Conservation (phyloP, 2,329 filamentous ascomycete species). For the Aspergillus sp. region DNA sequence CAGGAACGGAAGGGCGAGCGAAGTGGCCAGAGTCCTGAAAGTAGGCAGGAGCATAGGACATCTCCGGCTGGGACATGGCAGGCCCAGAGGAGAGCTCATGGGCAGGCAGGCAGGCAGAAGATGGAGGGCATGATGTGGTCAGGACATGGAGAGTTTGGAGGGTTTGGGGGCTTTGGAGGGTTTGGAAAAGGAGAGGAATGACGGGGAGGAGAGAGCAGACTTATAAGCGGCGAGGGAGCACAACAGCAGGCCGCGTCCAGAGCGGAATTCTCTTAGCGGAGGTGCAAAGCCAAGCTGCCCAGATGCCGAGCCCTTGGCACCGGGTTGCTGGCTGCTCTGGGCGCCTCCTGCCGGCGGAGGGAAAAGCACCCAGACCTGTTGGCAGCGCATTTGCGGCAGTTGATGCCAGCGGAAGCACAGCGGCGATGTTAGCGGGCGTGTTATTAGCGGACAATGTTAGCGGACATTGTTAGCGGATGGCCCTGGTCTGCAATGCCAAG, state of each 20-base stretch:
- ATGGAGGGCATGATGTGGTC: slow-evolving; percentile 9
- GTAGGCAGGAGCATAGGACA: slow-evolving; percentile 28
- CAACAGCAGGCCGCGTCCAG: slow-evolving; percentile 6
- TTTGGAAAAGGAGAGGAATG: slow-evolving; percentile 5
- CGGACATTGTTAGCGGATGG: too few species aligned
- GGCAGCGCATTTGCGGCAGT: too few species aligned
- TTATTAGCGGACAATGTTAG: too few species aligned
- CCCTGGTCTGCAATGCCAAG: too few species aligned
- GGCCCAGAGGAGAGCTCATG: slow-evolving; percentile 9
- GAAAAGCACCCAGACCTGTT: too few species aligned
- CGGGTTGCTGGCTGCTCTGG: too few species aligned
- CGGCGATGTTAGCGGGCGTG: too few species aligned
- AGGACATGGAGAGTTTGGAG: slow-evolving; percentile 12
- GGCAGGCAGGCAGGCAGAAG: slow-evolving; percentile 11
- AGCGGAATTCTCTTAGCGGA: too few species aligned
- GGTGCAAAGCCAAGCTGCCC: slow-evolving; percentile 17
- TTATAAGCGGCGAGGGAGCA: slow-evolving; percentile 5
- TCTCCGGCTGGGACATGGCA: slow-evolving; percentile 25
- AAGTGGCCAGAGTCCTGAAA: slow-evolving; percentile 20
- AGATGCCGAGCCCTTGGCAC: slow-evolving; percentile 27
- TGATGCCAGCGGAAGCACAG: too few species aligned
- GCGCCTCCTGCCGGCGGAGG: too few species aligned
- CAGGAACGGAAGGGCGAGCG: slow-evolving; percentile 10
- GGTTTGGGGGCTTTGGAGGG: slow-evolving; percentile 6
- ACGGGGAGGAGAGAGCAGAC: slow-evolving; percentile 3